Percentiles rank a stretch among this genome's conserved stretches.
Conservation (phyloP, 1,139 yeast species). For the Saccharomyces hybrid region DNA sequence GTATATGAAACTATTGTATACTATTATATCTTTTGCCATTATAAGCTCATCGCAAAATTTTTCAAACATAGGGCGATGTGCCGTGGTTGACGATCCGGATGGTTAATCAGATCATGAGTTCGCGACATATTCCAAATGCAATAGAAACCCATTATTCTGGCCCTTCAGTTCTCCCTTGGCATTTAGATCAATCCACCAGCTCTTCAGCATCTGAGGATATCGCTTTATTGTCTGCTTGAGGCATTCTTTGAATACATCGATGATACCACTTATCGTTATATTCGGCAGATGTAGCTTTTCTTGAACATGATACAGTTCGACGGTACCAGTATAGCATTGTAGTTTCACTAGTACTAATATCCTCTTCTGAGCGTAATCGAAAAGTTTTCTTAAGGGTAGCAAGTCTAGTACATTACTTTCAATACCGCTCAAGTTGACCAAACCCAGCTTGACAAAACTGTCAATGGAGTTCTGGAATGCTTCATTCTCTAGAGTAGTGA, state of each 20-base stretch:
- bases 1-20: neutral
- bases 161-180: slow-evolving; percentile 6
- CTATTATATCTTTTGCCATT: neutral
- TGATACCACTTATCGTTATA: slow-evolving; percentile 10
- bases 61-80: slow-evolving; percentile 5
- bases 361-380: slow-evolving; percentile 11
- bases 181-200: slow-evolving; percentile 22
- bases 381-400: slow-evolving; percentile 10
- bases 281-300: slow-evolving; percentile 8
- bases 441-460: neutral
- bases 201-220: slow-evolving; percentile 6
- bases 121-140: slow-evolving; percentile 14
- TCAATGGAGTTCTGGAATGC: neutral
- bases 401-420: slow-evolving; percentile 4
- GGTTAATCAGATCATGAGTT: neutral
- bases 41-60: slow-evolving; percentile 3
- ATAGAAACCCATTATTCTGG: neutral
- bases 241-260: slow-evolving; percentile 15
- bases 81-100: slow-evolving; percentile 7
- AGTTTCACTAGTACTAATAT: slow-evolving; percentile 13
- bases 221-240: slow-evolving; percentile 5
- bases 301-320: slow-evolving; percentile 10
- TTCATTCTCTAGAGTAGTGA: neutral
- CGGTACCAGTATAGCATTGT: slow-evolving; percentile 12
- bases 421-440: neutral